Base-by-base conservation (phyloP, 257 asterid species). In the Gardenia jasminoides region DNA sequence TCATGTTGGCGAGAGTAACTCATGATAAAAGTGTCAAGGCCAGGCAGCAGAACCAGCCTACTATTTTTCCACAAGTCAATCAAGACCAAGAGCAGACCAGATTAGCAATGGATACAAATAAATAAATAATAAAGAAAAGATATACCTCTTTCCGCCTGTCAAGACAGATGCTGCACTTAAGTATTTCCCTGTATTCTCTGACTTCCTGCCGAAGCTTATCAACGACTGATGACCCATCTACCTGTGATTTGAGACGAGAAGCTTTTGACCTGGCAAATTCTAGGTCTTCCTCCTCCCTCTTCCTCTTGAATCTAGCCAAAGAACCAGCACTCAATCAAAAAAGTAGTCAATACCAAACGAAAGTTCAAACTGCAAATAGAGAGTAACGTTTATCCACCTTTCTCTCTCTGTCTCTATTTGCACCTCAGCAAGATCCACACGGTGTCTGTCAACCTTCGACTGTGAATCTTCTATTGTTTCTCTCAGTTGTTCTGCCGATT, bases 111-210 rank as follows among this genome's bases (percentile, higher is more conserved):
- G 54, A n/a, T 1, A 33, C 4, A 54, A 31, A 13, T n/a, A n/a
- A n/a, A n/a, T n/a, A 74, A 5, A 24, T 0, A 13, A 17, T 26
- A 47, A 26, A 10, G 5, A 22, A 54, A 47, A 33, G 13, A 43
- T 3, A 30, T 86, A 96, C 98, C 99, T 96, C 98, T 88, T 96
- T 96, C 82, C 97, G 86, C 84, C 94, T 87, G 70, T 96, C 97
- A 85, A 84, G 92, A 90, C 98, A 96, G 78, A 96, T 90, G 75
- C 90, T 86, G 84, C 99, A 96, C 84, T 90, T 93, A 59, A 96
- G 93, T 86, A 96, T 96, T 77, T 92, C 98, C 79, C 84, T 88
- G 89, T 92, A 96, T 86, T 92, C 97, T 83, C 70, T 88, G 58
- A 93, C 92, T 87, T 92, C 98, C 83, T 88, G 91, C 79, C 83